These are phyloP conservation scores for Cladophialophora immunda DNA, from an alignment of 2,329 filamentous ascomycete genomes.

Conservation along the genomic window DNA sequence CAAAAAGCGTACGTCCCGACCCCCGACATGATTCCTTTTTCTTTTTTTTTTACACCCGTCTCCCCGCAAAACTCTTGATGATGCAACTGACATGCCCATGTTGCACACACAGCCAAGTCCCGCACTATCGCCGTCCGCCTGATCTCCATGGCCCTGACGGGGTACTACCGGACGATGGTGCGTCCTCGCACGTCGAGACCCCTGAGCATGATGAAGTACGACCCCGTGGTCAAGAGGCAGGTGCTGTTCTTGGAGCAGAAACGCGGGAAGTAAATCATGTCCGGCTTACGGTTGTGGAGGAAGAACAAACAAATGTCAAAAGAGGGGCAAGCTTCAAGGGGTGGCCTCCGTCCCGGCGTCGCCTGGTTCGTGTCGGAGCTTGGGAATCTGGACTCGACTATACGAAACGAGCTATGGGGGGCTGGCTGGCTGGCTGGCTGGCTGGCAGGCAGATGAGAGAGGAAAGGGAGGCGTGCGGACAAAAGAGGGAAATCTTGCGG, in stretches of 20 bases:
- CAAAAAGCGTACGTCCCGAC: slow-evolving; percentile 17
- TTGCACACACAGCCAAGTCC: slow-evolving; percentile 73
- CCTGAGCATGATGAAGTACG: slow-evolving; percentile 98
- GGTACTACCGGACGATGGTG: slow-evolving; percentile 92
- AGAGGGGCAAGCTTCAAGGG: not conserved
- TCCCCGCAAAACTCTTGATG: not conserved
- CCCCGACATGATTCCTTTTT: not conserved
- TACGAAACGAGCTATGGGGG: too few species aligned
- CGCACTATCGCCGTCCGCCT: slow-evolving; percentile 93
- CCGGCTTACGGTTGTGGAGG: too few species aligned
- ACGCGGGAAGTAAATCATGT: slow-evolving; percentile 56
- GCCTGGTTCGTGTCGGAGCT: too few species aligned
- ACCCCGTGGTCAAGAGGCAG: slow-evolving; percentile 94
- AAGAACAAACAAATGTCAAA: not conserved
- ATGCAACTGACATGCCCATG: not conserved
- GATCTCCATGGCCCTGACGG: slow-evolving; percentile 98
- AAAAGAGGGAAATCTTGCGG: too few species aligned
- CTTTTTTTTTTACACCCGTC: not conserved
- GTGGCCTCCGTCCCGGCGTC: too few species aligned
- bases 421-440: too few species aligned
- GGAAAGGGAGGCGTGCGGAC: too few species aligned
- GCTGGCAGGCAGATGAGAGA: too few species aligned
- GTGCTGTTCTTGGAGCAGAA: slow-evolving; percentile 96
- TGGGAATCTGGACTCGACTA: too few species aligned
- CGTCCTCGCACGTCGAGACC: slow-evolving; percentile 82